Evolutionary conservation across 2,329 filamentous ascomycete species (phyloP), one percentile per base, ranked within the genome.

Genomic region (Bipolaris bicolor): DNA sequence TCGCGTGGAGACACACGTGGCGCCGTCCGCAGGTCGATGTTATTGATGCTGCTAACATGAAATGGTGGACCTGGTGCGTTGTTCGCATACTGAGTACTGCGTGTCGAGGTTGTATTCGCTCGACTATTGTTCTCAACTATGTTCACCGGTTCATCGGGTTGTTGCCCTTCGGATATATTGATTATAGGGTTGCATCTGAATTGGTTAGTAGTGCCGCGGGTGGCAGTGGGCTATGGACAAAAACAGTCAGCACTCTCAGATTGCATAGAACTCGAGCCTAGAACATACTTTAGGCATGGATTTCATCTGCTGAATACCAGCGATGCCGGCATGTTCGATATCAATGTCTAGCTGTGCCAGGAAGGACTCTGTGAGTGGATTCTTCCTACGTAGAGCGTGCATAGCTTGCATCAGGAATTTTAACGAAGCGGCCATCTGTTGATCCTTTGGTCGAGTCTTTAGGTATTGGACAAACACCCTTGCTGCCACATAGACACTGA

Each of bases 391-490:
- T 64, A 98, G 78, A 3, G 91, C 92, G 64, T 92, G 90, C 88
- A 99, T 96, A 5, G 94, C 93, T 18, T 89, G 88, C 2, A 98
- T 83, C 15, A 98, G 83, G 73, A 99, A 98, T 54, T 93, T 88
- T n/a, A 98, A 80, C 0, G 92, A 93, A 54, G 94, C 89, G 16
- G 82, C 86, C 63, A 86, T 90, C 75, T 87, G 90, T 70, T 83
- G 86, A 75, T 98, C 94, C 29, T 94, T 89, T 0, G 93, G 92
- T n/a, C 90, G 85, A 55, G 90, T 95, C 77, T 96, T 97, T n/a
- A 98, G 83, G 70, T 96, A 97, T 74, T 98, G 94, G 7, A 98
- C 89, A 71, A 98, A 98, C 0, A 98, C 94, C 49, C 95, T 86
- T 20, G 94, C 91, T 10, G 94, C 90, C n/a, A 98, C 93, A 68